phyloP scores from a whole-genome alignment of 352 stramenopile genomes.

The Phytopythium ostracodes region DNA sequence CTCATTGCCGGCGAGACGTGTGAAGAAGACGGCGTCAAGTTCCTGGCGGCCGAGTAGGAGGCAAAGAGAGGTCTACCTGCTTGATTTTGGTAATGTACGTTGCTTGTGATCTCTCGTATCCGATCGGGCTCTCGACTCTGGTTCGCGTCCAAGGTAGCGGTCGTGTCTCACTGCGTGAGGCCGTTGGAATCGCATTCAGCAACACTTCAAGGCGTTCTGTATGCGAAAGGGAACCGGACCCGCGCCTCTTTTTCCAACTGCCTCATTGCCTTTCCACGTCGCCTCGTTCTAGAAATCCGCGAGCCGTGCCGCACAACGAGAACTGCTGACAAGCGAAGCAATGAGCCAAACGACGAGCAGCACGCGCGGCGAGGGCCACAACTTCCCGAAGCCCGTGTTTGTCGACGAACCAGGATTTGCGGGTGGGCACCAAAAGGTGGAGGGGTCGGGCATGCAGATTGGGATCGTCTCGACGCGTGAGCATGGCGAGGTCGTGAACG shows the following conservation, averaged over 20 bases:
- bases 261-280: no score
- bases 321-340: no score
- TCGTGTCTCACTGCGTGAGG: no score
- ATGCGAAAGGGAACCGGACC: no score
- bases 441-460: constrained; percentile 23
- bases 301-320: background rate
- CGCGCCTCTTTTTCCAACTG: no score
- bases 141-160: background rate
- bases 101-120: background rate
- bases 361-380: background rate
- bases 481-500: constrained; percentile 18
- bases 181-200: no score
- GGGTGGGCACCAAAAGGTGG: constrained; percentile 11
- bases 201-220: no score
- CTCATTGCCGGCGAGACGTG: constrained; percentile 80
- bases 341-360: background rate
- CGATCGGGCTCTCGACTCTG: background rate
- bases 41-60: constrained; percentile 55
- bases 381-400: constrained; percentile 8
- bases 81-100: constrained; percentile 4
- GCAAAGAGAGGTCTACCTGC: no score
- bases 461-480: constrained; percentile 27
- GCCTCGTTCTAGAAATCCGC: background rate
- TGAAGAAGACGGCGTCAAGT: constrained; percentile 86
- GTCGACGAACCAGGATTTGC: constrained; percentile 33